Conservation (phyloP, 2,329 filamentous ascomycete species). For the Epichloe hybrida region DNA sequence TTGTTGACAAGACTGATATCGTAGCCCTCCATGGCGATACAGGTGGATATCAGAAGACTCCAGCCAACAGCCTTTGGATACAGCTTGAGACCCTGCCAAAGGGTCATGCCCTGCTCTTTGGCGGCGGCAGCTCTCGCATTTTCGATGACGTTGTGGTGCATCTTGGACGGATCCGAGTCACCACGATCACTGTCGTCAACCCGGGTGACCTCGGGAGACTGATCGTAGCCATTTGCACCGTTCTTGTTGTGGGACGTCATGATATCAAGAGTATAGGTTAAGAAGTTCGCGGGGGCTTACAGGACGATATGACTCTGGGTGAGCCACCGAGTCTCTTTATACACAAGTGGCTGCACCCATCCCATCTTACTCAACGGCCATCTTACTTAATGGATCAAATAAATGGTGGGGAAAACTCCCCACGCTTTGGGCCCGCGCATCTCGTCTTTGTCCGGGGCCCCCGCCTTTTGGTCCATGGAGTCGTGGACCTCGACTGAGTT, state of each 20-base stretch:
- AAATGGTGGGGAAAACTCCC: no score
- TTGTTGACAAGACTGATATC: conserved; percentile 72
- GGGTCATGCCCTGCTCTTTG: conserved; percentile 55
- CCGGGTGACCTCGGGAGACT: conserved; percentile 5
- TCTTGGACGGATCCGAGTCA: conserved; percentile 12
- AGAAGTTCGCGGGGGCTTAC: not conserved
- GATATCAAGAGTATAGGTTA: not conserved
- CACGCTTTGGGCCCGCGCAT: no score
- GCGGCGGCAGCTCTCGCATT: conserved; percentile 33
- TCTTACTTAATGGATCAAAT: no score
- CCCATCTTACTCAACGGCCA: no score
- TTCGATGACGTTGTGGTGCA: conserved; percentile 19
- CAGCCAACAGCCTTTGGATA: conserved; percentile 81
- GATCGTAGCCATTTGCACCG: not conserved
- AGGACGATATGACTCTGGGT: not conserved
- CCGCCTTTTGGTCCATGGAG: not conserved
- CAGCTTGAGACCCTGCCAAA: conserved; percentile 62
- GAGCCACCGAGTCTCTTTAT: not conserved
- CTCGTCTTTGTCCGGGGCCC: not conserved
- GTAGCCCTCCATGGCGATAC: conserved; percentile 85
- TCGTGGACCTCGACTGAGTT: not conserved
- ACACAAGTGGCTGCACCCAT: no score
- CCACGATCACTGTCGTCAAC: conserved; percentile 8
- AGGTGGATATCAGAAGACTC: conserved; percentile 78
- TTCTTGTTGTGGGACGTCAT: not conserved